Evolutionary conservation across 2,329 filamentous ascomycete genomes (phyloP).

Genomic region (Exophiala bonariae): DNA sequence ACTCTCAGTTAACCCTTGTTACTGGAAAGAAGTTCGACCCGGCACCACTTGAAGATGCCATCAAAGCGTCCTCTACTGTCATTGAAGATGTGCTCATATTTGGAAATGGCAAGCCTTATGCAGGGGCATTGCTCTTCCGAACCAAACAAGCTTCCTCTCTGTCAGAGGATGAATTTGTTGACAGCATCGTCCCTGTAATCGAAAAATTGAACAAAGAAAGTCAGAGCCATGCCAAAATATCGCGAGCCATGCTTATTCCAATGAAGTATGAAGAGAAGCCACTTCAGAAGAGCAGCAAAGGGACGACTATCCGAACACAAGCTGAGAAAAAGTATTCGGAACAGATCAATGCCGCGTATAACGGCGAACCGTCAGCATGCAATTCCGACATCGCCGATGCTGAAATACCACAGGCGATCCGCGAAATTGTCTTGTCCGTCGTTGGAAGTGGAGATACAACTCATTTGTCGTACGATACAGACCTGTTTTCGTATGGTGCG

Average conservation of each 20-base stretch:
- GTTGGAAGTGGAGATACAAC: neutral
- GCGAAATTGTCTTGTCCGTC: slow-evolving; percentile 6
- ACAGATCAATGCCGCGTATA: slow-evolving; percentile 35
- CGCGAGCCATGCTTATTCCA: slow-evolving; percentile 52
- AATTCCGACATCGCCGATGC: neutral
- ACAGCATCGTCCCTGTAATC: slow-evolving; percentile 45
- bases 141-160: slow-evolving; percentile 29
- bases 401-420: slow-evolving; percentile 6
- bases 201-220: slow-evolving; percentile 50
- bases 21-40: slow-evolving; percentile 72
- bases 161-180: slow-evolving; percentile 41
- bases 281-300: slow-evolving; percentile 64
- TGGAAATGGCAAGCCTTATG: slow-evolving; percentile 56
- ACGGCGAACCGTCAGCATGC: slow-evolving; percentile 32
- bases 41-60: slow-evolving; percentile 57
- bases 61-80: slow-evolving; percentile 44
- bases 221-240: slow-evolving; percentile 54
- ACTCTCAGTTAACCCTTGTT: slow-evolving; percentile 61
- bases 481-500: slow-evolving; percentile 60
- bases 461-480: slow-evolving; percentile 38
- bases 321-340: slow-evolving; percentile 52
- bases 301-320: slow-evolving; percentile 54
- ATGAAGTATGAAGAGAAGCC: slow-evolving; percentile 36
- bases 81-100: slow-evolving; percentile 62
- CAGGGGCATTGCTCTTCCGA: slow-evolving; percentile 58